Evolutionary conservation across 2,329 filamentous ascomycete species (phyloP).

Genomic region (Chaetomiaceae sp.): DNA sequence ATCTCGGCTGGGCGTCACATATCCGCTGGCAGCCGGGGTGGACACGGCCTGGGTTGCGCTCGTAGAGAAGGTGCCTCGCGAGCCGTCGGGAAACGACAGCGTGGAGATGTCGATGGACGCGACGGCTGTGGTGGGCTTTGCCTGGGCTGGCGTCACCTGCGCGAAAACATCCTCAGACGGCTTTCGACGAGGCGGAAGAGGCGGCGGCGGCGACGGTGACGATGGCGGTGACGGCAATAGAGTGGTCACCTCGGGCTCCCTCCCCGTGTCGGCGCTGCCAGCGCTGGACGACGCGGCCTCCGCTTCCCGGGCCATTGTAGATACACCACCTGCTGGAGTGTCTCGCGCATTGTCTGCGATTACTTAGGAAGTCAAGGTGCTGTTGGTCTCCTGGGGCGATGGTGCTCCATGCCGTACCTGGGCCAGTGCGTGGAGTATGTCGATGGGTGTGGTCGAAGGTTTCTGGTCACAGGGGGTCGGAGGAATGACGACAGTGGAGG

Average conservation of each 20-base stretch:
- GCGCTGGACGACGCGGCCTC: constrained; percentile 10
- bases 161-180: constrained; percentile 31
- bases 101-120: constrained; percentile 77
- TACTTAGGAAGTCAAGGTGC: not conserved
- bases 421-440: too few species aligned
- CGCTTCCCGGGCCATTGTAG: constrained; percentile 20
- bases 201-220: constrained; percentile 23
- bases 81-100: constrained; percentile 64
- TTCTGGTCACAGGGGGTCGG: not conserved
- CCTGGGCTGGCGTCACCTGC: constrained; percentile 35
- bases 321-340: constrained; percentile 7
- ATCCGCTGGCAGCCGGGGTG: constrained; percentile 35
- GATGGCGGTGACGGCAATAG: constrained; percentile 12
- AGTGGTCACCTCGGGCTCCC: constrained; percentile 15
- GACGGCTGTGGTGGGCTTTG: constrained; percentile 76
- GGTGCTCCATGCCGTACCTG: not conserved
- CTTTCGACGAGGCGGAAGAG: constrained; percentile 25
- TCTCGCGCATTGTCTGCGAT: constrained; percentile 19
- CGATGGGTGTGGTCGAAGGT: not conserved
- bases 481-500: constrained; percentile 18
- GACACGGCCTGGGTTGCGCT: constrained; percentile 32
- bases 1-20: constrained; percentile 33
- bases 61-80: constrained; percentile 55
- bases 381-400: not conserved
- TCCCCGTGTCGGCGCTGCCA: not conserved